These are phyloP conservation scores for Vitis labrusca DNA, from an alignment of 164 flowering plant species.

Conservation along the genomic window DNA sequence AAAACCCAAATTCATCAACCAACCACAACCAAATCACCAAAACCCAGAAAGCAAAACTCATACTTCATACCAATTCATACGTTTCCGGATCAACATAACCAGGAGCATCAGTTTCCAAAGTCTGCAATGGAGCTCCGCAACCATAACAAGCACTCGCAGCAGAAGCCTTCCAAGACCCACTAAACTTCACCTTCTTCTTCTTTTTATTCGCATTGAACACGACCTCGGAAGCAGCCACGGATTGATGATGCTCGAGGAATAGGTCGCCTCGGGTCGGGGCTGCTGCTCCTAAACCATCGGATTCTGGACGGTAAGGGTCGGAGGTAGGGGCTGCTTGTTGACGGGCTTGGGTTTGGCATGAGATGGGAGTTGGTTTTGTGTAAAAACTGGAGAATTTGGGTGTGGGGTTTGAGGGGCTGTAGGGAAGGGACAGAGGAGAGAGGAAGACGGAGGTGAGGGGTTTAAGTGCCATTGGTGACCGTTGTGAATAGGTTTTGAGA, in stretches of 20 bases:
- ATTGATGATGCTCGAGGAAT: conserved; percentile 58
- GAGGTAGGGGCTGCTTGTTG: conserved; percentile 9
- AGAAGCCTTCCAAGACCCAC: conserved; percentile 25
- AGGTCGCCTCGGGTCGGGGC: conserved; percentile 75
- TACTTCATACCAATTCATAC: conserved; percentile 61
- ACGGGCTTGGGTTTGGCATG: conserved; percentile 27
- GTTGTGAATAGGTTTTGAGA: conserved; percentile 1
- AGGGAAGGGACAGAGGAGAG: conserved; percentile 35
- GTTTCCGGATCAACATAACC: conserved; percentile 77
- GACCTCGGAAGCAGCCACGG: conserved; percentile 43
- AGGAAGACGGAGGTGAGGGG: conserved; percentile 41
- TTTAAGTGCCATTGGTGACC: conserved; percentile 57
- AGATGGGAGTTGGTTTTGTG: conserved; percentile 23
- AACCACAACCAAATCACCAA: neutral
- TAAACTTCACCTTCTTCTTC: conserved; percentile 33
- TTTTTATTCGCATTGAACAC: conserved; percentile 35
- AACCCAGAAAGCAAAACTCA: neutral
- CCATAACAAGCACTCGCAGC: conserved; percentile 69
- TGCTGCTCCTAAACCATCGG: conserved; percentile 72
- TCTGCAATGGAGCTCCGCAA: conserved; percentile 96
- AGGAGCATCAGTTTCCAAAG: conserved; percentile 71
- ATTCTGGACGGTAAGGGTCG: conserved; percentile 24
- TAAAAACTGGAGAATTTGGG: conserved; percentile 11
- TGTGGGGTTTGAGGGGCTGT: conserved; percentile 12
- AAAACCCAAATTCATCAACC: conserved; percentile 8